Percentiles rank a stretch among this genome's conserved stretches.
Evolutionary conservation across 345 rosid genomes (phyloP).

Genomic region (Hypericum androsaemum): DNA sequence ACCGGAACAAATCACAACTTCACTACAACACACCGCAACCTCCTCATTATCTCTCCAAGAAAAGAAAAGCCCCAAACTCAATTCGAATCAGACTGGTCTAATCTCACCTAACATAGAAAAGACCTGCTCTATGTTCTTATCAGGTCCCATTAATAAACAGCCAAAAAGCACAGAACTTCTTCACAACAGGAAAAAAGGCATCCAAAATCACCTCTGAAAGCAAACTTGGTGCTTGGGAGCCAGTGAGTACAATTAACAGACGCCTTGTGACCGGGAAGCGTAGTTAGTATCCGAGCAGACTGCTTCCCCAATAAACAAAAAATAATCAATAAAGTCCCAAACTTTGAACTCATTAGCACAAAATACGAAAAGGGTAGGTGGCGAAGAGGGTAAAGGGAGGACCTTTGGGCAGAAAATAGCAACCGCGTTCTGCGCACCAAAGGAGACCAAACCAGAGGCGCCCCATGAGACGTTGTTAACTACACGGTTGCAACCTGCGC

Average conservation of each 20-base stretch:
- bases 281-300: slow-evolving; percentile 76
- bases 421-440: slow-evolving; percentile 82
- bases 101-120: no score
- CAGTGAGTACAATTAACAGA: slow-evolving; percentile 82
- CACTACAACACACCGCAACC: no score
- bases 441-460: slow-evolving; percentile 61
- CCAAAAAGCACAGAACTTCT: not conserved
- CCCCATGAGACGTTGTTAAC: slow-evolving; percentile 95
- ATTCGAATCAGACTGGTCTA: no score
- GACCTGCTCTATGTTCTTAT: not conserved
- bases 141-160: not conserved
- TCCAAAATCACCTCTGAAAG: slow-evolving; percentile 50
- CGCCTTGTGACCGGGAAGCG: slow-evolving; percentile 81
- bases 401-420: slow-evolving; percentile 76
- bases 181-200: not conserved
- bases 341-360: not conserved
- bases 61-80: no score
- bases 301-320: slow-evolving; percentile 7
- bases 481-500: slow-evolving; percentile 86
- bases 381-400: not conserved
- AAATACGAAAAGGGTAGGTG: not conserved
- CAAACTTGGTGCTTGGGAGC: slow-evolving; percentile 68
- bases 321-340: not conserved
- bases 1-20: no score
- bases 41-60: no score